These are phyloP conservation scores for Rubus idaeus DNA, from an alignment of 306 rosid species.

Conservation along the genomic window DNA sequence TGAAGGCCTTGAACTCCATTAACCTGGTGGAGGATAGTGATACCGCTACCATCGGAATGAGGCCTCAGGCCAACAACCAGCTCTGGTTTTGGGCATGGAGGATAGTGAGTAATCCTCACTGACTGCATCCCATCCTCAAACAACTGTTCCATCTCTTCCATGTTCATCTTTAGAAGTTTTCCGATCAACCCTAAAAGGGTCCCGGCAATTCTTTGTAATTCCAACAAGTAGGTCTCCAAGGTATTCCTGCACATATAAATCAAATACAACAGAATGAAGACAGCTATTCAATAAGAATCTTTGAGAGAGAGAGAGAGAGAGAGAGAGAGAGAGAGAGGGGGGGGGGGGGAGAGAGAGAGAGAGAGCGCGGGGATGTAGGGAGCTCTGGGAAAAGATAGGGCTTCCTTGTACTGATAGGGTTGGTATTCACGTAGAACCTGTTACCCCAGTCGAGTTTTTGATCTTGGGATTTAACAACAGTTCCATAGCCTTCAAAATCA, in stretches of 20 bases:
- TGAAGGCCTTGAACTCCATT: slow-evolving; percentile 75
- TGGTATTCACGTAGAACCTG: slow-evolving; percentile 52
- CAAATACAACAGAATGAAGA: not conserved
- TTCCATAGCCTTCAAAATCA: slow-evolving; percentile 80
- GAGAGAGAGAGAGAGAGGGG: not conserved
- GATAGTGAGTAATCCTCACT: slow-evolving; percentile 71
- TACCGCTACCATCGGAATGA: slow-evolving; percentile 64
- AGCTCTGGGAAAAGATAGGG: slow-evolving; percentile 59
- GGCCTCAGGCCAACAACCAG: slow-evolving; percentile 57
- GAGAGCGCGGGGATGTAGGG: slow-evolving; percentile 54
- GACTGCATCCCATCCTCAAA: slow-evolving; percentile 72
- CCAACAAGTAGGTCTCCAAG: slow-evolving; percentile 49
- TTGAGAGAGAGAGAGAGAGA: not conserved
- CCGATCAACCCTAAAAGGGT: slow-evolving; percentile 42
- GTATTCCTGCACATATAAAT: slow-evolving; percentile 33
- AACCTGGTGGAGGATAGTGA: slow-evolving; percentile 67
- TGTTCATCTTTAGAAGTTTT: slow-evolving; percentile 45
- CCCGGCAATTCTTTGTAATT: slow-evolving; percentile 46
- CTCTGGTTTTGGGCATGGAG: slow-evolving; percentile 75
- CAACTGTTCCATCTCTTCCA: slow-evolving; percentile 39
- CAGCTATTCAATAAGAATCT: not conserved
- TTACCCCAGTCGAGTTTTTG: slow-evolving; percentile 88
- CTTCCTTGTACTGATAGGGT: slow-evolving; percentile 58
- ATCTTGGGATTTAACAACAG: slow-evolving; percentile 34
- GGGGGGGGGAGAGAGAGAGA: not conserved